Evolutionary conservation across 768 basidiomycete species (phyloP).

Genomic region (Leucocoprinus leucothites): DNA sequence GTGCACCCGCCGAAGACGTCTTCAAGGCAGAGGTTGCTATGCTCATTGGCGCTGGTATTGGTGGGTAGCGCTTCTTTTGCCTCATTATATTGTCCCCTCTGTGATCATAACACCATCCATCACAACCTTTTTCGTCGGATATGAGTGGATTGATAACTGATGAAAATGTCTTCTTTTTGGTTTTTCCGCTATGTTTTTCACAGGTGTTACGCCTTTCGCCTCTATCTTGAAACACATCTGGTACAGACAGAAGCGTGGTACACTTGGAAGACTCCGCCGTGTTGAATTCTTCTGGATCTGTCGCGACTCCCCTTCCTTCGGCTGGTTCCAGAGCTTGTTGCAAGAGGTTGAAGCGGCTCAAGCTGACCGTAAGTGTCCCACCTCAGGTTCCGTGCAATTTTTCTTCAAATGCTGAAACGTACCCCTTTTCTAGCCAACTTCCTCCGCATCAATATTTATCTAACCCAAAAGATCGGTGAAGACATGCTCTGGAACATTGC

Average conservation of each 20-base stretch:
- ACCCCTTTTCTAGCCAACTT: slow-evolving; percentile 67
- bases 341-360: slow-evolving; percentile 88
- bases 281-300: slow-evolving; percentile 97
- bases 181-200: neutral
- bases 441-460: slow-evolving; percentile 87
- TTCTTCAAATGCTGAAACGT: slow-evolving; percentile 7
- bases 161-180: neutral
- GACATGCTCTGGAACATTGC: slow-evolving; percentile 93
- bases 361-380: slow-evolving; percentile 68
- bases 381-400: neutral
- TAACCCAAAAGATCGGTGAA: slow-evolving; percentile 82
- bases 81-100: neutral
- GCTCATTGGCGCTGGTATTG: slow-evolving; percentile 93
- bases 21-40: slow-evolving; percentile 84
- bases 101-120: neutral
- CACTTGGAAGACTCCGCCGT: slow-evolving; percentile 75
- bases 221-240: slow-evolving; percentile 95
- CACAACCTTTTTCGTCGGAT: neutral
- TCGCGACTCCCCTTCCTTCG: slow-evolving; percentile 94
- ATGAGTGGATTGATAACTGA: neutral
- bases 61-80: slow-evolving; percentile 34
- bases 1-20: slow-evolving; percentile 90
- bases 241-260: slow-evolving; percentile 82
- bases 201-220: slow-evolving; percentile 91
- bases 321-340: slow-evolving; percentile 92